phyloP scores from a whole-genome alignment of 768 basidiomycete species.

The Termitomyces sp. region DNA sequence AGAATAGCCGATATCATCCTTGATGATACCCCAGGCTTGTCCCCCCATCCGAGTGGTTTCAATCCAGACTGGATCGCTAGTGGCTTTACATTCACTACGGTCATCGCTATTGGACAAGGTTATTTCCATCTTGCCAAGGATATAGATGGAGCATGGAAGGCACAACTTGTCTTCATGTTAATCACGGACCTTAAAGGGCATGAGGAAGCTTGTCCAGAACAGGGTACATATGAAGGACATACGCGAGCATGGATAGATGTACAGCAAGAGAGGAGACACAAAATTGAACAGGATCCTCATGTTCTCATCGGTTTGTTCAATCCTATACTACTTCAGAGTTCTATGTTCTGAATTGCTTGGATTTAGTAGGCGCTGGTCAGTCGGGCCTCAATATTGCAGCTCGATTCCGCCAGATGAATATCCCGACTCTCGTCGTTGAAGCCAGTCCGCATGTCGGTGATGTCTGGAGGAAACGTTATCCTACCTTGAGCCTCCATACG shows the following conservation, averaged over 20 bases:
- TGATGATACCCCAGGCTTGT: conserved; percentile 18
- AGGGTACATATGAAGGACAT: conserved; percentile 30
- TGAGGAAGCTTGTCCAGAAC: conserved; percentile 29
- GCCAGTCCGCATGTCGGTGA: conserved; percentile 52
- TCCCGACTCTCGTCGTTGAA: conserved; percentile 56
- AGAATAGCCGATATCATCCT: conserved; percentile 24
- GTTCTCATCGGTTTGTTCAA: conserved; percentile 33
- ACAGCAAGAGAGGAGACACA: conserved; percentile 25
- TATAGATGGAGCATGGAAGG: conserved; percentile 27
- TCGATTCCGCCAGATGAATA: conserved; percentile 51
- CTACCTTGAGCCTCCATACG: conserved; percentile 38
- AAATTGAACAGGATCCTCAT: conserved; percentile 35
- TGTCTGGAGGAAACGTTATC: conserved; percentile 57
- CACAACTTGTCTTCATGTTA: conserved; percentile 29
- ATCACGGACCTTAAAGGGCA: conserved; percentile 31
- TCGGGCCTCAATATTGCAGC: conserved; percentile 60
- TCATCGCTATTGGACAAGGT: conserved; percentile 27
- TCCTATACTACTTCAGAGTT: neutral
- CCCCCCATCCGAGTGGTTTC: conserved; percentile 15
- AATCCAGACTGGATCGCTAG: conserved; percentile 25
- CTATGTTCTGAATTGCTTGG: conserved; percentile 22
- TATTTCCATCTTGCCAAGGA: conserved; percentile 28
- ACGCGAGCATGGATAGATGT: conserved; percentile 33
- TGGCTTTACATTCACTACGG: conserved; percentile 35
- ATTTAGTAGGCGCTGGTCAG: conserved; percentile 60